Evolutionary conservation across 768 basidiomycete genomes (phyloP), one percentile per base, ranked within the genome.

Genomic region (Leccinellum albellum): DNA sequence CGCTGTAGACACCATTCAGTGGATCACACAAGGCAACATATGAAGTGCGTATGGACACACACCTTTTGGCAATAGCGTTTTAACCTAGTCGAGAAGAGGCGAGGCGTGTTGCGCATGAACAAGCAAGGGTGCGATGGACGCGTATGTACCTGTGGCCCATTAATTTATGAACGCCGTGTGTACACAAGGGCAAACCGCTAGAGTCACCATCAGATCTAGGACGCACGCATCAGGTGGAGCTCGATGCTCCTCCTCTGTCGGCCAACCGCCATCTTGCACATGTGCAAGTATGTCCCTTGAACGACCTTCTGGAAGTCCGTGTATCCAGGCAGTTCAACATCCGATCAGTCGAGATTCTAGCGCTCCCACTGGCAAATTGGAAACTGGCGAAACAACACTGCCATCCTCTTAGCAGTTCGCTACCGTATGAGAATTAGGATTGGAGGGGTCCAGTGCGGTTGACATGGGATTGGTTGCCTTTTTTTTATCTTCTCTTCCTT

Each of bases 291-390:
- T 57, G 57, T 49, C 58, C 58, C 59, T 64, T 54, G 59, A 12
- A 49, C 23, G 51, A 53, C 40, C 66, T 65, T 70, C 68, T 61
- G 50, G 60, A 68, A 68, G 66, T 47, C 68, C 61, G 66, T 61
- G 50, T 52, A 56, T 35, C 23, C 61, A 68, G 68, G 61, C 66
- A 68, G 59, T 61, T 70, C 66, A 59, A 68, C 70, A 66, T 68
- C 68, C 66, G 67, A 59, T 70, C 63, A 70, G 66, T 70, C 66
- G 68, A 68, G 67, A 53, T 63, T 68, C 61, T 57, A 31, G 59
- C 63, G 68, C 68, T 56, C n/a, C 59, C 60, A 69, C 50, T 53
- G 51, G 50, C 54, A 40, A 52, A 53, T 48, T 51, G 53, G 64
- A 48, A 42, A 51, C 53, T n/a, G 53, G 53, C 48, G 45, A 47